A percentile compares a stretch with the other conserved stretches of the same genome.
Conservation (phyloP, 306 rosid genomes). For the Cucumis cinereus region DNA sequence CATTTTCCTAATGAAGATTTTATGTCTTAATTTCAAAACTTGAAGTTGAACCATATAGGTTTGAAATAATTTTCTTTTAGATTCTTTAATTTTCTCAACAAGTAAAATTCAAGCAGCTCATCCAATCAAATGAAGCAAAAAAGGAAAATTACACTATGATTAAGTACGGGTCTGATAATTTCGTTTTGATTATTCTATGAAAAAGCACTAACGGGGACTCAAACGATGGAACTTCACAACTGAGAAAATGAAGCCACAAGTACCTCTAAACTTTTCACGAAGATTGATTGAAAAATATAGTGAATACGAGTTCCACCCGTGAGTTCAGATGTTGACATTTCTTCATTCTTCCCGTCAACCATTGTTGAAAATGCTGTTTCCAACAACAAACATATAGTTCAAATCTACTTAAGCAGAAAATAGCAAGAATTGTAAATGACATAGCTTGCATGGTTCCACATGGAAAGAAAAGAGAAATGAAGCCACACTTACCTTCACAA, state of each 20-base stretch:
- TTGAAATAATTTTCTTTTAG: not conserved
- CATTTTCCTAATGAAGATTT: no score
- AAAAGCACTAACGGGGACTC: not conserved
- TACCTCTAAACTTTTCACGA: slow-evolving; percentile 95
- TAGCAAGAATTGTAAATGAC: not conserved
- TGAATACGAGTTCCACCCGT: slow-evolving; percentile 96
- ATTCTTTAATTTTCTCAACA: not conserved
- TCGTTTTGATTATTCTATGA: not conserved
- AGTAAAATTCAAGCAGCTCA: not conserved
- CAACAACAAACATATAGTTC: slow-evolving; percentile 10
- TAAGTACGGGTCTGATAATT: not conserved
- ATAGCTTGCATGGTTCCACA: not conserved
- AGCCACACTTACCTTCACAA: slow-evolving; percentile 54
- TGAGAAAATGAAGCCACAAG: slow-evolving; percentile 2
- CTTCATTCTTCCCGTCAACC: slow-evolving; percentile 95
- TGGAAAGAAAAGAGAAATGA: slow-evolving; percentile 12
- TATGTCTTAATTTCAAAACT: not conserved
- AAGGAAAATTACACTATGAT: not conserved
- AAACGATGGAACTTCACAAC: not conserved
- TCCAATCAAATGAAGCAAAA: not conserved
- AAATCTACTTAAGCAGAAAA: not conserved
- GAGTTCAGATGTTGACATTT: slow-evolving; percentile 88
- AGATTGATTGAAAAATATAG: slow-evolving; percentile 84
- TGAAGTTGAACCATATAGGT: not conserved
- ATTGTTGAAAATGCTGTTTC: slow-evolving; percentile 83